Evolutionary conservation across 2,329 filamentous ascomycete species (phyloP), one percentile per base, ranked within the genome.

Genomic region (Triangularia verruculosa): DNA sequence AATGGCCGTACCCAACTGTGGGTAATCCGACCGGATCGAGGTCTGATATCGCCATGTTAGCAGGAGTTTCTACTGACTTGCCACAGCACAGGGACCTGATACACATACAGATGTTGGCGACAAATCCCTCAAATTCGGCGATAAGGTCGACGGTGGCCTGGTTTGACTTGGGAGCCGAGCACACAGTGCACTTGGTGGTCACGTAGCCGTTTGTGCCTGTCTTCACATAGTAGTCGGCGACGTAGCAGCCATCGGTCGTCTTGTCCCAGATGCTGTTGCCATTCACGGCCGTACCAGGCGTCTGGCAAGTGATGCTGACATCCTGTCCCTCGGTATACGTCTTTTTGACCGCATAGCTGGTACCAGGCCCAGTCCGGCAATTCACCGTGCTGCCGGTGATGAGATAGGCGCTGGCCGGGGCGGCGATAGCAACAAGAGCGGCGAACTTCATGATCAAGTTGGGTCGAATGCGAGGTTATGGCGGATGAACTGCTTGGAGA

Each of bases 1-100:
- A 73, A 68, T 83, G 82, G 17, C 82, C 82, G 66, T 82, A 83
- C 3, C 81, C 82, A 0, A 83, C 78, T 3, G 80, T 83, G 0
- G 80, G 79, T 24, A 78, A 72, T 25, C 80, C 80, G 55, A 77
- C 75, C 20, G 80, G 78, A 64, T 83, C 80, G 5, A 61, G 67
- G 62, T 72, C 71, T 71, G 12, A 20, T 55, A 20, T 52, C 22
- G 43, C 13, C 17, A 52, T 20, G 43, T 52, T 24, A 52, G 43
- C 22, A 24, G 4, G 22, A 52, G 22, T 20, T 52, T 52, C 43
- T 24, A 20, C 43, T 7, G 17, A 52, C 32, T 34, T 34, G 12
- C 32, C 5, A 34, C 32, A 34, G 32, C 8, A 34, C 32, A 34
- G 32, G 32, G 32, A 34, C 32, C 32, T 30, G 39, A 20, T 47